Evolutionary conservation across 352 stramenopile species (phyloP), one percentile per base, ranked within the genome.

Genomic region (Phytopythium aichiense): DNA sequence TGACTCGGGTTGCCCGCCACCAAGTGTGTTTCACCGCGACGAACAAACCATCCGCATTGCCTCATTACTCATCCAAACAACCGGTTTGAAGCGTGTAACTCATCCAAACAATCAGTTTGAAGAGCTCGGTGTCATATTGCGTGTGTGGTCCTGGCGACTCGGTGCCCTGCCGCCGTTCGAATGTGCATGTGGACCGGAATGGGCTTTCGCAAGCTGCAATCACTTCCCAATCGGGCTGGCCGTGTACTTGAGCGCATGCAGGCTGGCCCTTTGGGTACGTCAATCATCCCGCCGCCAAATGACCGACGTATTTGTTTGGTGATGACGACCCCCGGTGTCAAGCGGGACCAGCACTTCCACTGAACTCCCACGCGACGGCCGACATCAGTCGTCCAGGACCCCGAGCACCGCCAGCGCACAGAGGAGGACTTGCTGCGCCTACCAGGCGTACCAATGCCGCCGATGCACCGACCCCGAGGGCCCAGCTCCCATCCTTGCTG

Each of bases 371-470:
- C 37, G 11, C 37, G 1, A 43, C 37, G 37, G 11, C 37, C 37
- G 37, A 43, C 37, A 20, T 43, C 48, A 20, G 7, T 28, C 48
- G 7, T 28, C 48, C 18, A 33, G 23, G 22, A 13, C 23, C 22
- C 48, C 11, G 25, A 38, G 50, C 50, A 56, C 33, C 50, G n/a
- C 28, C 50, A 56, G 28, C 31, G 50, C 50, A 43, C 23, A 42
- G 31, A 56, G 50, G 61, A 69, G 51, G 65, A 59, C 45, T 58
- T 56, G 50, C 49, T 13, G 50, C 45, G 63, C 55, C 37, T 70
- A 70, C 67, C 59, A 65, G 66, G 59, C 56, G 67, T 62, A 73
- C 63, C 67, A 73, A 58, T 58, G 60, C 63, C 54, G 59, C 49
- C 67, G 53, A 45, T 30, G 40, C 54, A 58, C 54, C 43, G 63